phyloP scores from a whole-genome alignment of 805 yeast species.

The Nadsonia fulvescens region DNA sequence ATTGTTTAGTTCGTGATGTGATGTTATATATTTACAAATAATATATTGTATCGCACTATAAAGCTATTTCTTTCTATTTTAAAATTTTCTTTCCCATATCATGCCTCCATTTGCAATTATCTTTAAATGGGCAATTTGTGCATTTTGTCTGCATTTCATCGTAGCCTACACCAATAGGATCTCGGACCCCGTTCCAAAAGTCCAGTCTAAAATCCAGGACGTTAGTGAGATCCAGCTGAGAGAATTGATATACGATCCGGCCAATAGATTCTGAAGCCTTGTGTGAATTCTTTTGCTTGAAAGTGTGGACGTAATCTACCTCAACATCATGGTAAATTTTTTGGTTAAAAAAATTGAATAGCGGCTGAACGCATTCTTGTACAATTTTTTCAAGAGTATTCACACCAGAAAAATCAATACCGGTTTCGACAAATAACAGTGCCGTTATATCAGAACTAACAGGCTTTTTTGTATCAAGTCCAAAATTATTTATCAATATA shows the following conservation, averaged over 20 bases:
- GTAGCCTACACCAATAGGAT: constrained; percentile 10
- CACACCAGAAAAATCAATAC: too few species aligned
- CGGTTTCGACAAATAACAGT: not conserved
- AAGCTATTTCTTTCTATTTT: too few species aligned
- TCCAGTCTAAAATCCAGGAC: constrained; percentile 9
- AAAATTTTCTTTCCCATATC: too few species aligned
- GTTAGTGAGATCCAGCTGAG: constrained; percentile 6
- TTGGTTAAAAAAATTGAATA: too few species aligned
- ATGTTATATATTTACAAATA: too few species aligned
- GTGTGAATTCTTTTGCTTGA: constrained; percentile 2
- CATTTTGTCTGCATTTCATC: constrained; percentile 10
- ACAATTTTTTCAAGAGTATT: not conserved
- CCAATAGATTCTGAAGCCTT: constrained; percentile 5
- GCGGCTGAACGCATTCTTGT: too few species aligned
- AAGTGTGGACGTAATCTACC: not conserved
- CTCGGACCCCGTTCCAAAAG: constrained; percentile 13
- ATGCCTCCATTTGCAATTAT: constrained; percentile 9
- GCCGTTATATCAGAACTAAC: constrained; percentile 1
- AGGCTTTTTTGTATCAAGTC: constrained; percentile 5
- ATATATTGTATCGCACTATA: too few species aligned
- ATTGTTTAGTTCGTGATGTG: too few species aligned
- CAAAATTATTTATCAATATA: constrained; percentile 4
- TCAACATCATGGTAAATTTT: too few species aligned
- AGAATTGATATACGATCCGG: constrained; percentile 7
- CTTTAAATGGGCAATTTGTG: constrained; percentile 7